Conservation (phyloP, 768 basidiomycete species). For the Epithele typhae region DNA sequence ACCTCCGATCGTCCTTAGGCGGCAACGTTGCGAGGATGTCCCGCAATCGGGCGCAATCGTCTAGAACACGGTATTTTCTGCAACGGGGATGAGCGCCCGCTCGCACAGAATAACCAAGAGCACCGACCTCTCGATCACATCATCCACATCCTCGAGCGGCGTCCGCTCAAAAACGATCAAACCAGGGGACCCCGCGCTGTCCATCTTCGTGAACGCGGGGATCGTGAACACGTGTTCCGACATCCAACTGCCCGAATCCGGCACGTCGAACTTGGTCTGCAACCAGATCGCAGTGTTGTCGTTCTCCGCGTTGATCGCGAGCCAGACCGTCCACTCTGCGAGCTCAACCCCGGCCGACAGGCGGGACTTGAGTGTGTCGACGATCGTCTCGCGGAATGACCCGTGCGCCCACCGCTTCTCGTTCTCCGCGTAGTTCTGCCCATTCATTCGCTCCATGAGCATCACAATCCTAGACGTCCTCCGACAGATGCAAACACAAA, state of each 20-base stretch:
- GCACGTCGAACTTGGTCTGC: conserved; percentile 70
- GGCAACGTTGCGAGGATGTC: conserved; percentile 57
- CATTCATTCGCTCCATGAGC: too few relatives aligned
- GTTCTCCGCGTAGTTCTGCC: conserved; percentile 71
- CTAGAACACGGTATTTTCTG: conserved; percentile 68
- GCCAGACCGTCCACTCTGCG: conserved; percentile 60
- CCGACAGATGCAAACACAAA: neutral
- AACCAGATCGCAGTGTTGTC: conserved; percentile 81
- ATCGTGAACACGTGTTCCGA: conserved; percentile 60
- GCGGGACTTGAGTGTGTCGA: conserved; percentile 33
- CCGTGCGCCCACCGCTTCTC: conserved; percentile 70
- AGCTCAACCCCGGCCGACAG: conserved; percentile 19
- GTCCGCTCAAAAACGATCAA: conserved; percentile 75
- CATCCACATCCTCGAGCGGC: conserved; percentile 54
- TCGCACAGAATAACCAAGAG: neutral
- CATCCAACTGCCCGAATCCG: conserved; percentile 58
- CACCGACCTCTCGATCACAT: conserved; percentile 63
- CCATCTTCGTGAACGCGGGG: conserved; percentile 33
- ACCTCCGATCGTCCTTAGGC: conserved; percentile 41
- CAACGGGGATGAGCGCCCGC: conserved; percentile 1
- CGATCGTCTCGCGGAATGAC: conserved; percentile 55
- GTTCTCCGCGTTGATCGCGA: conserved; percentile 69
- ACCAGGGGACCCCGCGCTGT: conserved; percentile 47
- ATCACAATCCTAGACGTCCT: too few relatives aligned
- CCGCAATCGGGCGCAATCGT: conserved; percentile 68